Percentiles rank a stretch among this genome's conserved stretches.
Conservation (phyloP, 257 asterid species). For the Nicotiana sylvestris region DNA sequence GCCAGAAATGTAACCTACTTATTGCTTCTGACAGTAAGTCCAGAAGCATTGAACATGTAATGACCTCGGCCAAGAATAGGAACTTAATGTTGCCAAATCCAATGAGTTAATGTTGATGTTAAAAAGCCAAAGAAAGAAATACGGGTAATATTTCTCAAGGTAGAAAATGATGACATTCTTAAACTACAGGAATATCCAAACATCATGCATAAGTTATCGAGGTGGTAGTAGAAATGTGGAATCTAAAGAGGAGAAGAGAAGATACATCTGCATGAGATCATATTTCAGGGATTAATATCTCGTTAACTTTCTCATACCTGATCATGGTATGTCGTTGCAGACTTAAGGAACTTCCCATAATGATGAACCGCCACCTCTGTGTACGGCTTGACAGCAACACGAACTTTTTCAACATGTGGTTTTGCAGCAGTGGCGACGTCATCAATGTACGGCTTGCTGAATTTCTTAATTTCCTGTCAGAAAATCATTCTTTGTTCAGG, state of each 20-base stretch:
- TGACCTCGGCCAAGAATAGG: not conserved
- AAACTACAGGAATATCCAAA: not conserved
- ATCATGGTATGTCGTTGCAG: conserved; percentile 67
- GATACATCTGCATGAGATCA: not conserved
- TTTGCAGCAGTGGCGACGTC: conserved; percentile 70
- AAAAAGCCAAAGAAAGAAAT: not conserved
- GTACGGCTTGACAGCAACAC: conserved; percentile 53
- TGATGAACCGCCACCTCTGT: conserved; percentile 51
- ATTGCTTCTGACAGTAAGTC: not conserved
- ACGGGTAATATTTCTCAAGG: not conserved
- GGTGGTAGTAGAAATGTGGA: not conserved
- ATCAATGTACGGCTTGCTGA: conserved; percentile 79
- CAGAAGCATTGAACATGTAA: not conserved
- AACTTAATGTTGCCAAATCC: too few relatives aligned
- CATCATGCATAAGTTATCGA: not conserved
- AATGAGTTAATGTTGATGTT: too few relatives aligned
- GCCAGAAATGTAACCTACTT: not conserved
- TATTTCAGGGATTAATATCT: not conserved
- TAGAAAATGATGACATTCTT: not conserved
- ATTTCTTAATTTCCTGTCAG: conserved; percentile 62
- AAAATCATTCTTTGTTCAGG: not conserved
- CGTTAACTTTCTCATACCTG: conserved; percentile 42
- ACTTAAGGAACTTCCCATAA: conserved; percentile 69
- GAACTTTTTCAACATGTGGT: conserved; percentile 76
- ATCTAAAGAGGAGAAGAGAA: not conserved